Evolutionary conservation across 2,329 filamentous ascomycete species (phyloP), one percentile per base, ranked within the genome.

Genomic region (Fusarium foetens): DNA sequence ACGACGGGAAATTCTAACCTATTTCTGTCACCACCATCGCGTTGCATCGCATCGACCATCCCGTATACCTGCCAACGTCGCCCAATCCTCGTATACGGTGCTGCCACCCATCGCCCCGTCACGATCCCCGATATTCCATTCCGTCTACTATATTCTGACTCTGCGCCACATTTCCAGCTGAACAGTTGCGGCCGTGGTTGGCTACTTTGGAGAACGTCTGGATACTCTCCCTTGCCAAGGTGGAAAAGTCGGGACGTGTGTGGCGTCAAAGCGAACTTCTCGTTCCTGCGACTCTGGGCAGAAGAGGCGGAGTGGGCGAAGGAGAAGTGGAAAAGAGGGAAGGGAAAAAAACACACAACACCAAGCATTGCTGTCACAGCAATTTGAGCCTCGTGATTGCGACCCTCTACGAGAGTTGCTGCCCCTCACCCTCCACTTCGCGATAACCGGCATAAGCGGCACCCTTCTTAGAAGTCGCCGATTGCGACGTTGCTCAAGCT

Each of bases 401-500:
- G 59, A 63, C 45, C 65, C 63, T 61, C 35, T 35, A 43, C 57
- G 57, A 58, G 59, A 58, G 36, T 38, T 53, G 43, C 57, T 61
- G 9, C 36, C 54, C 63, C 53, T 66, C 55, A 36, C 31, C 54
- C 39, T 43, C 43, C 62, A 51, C 39, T 55, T 58, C 35, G 39
- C 53, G 38, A 61, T n/a, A 48, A 41, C 54, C 46, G 55, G 58
- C 65, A 66, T 55, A 70, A 70, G 58, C 70, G 45, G 54, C 53
- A 62, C 45, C 66, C 36, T 68, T 62, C 42, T 62, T 62, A 54
- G 55, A 63, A 54, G 75, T 77, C 68, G 75, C 75, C 64, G 49
- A 45, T 60, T 66, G 73, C 75, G 68, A 76, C 76, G 63, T 74
- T 66, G 25, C 59, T 63, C 81, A 86, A 82, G 75, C 85, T 90